Evolutionary conservation across 768 basidiomycete genomes (phyloP), one percentile per base, ranked within the genome.

Genomic region (Suillus alpinus): DNA sequence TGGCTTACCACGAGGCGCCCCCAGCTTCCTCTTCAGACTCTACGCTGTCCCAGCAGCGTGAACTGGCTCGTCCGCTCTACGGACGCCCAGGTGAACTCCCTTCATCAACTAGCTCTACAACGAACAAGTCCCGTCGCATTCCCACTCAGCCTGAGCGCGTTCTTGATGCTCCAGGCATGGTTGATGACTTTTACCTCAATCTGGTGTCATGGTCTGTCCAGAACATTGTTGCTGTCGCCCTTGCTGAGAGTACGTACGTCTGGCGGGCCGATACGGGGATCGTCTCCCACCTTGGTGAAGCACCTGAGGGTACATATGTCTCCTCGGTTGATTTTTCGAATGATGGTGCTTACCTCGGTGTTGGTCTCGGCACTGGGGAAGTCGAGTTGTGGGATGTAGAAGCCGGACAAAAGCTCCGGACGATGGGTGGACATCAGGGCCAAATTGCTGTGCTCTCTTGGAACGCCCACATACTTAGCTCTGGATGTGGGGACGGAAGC

Each of bases 151-250:
- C 96, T 0, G 92, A 96, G 67, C 85, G 94, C n/a, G 94, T 98
- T 8, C 82, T 99, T 10, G 97, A 98, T 67, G 96, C 96, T 0
- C 95, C 95, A 1, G 93, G 93, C 6, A 88, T 92, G 81, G 82
- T 87, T 10, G 94, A 98, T 65, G 97, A 99, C 73, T 99, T 96
- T 73, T 99, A 99, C 70, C 86, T 99, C 69, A 99, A 98, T 73
- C 80, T 99, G 57, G 73, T 98, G 56, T 83, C 88, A 18, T 99
- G 97, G 97, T 91, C 90, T 39, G 83, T 82, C 44, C 84, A 84
- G 65, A 98, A 98, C 73, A 77, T 87, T 31, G 86, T 99, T 12
- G 95, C 91, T 2, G 95, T 99, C 59, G 96, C 91, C 0, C 83
- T 99, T 12, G 91, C 87, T 49, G 86, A 90, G 46, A 82, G 83